A percentile compares a stretch with the other conserved stretches of the same genome.
Evolutionary conservation across 2,329 filamentous ascomycete species (phyloP).

Genomic region (Lasiodiplodia sp.): DNA sequence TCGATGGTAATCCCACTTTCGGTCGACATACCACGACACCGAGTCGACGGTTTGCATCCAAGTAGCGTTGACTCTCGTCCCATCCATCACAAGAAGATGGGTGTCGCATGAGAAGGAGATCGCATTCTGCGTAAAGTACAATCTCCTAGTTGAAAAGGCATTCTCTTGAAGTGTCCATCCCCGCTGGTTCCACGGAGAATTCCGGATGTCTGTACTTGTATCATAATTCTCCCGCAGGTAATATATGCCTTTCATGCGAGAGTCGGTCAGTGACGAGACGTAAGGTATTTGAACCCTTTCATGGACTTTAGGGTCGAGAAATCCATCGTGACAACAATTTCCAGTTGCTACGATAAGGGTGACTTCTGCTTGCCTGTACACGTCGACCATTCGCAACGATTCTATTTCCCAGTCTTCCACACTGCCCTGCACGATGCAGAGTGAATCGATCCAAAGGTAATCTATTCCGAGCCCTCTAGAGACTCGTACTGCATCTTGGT

Average conservation of each 20-base stretch:
- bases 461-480: not conserved
- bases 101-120: too few relatives aligned
- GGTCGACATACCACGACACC: too few relatives aligned
- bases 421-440: conserved; percentile 33
- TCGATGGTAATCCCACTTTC: too few relatives aligned
- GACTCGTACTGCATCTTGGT: conserved; percentile 29
- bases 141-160: too few relatives aligned
- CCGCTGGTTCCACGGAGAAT: too few relatives aligned
- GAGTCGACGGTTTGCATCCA: too few relatives aligned
- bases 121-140: too few relatives aligned
- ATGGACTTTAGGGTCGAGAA: not conserved
- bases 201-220: too few relatives aligned
- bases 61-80: too few relatives aligned
- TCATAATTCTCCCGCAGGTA: not conserved
- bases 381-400: not conserved
- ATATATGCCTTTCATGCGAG: not conserved
- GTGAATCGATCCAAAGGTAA: conserved; percentile 34
- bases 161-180: too few relatives aligned
- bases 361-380: conserved; percentile 2
- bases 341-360: conserved; percentile 4
- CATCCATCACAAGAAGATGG: too few relatives aligned
- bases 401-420: conserved; percentile 17
- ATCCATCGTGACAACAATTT: not conserved
- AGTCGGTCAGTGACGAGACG: not conserved
- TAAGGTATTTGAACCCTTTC: not conserved